A percentile compares a stretch with the other conserved stretches of the same genome.
These are phyloP conservation scores for Przewalskia tangutica DNA, from an alignment of 257 asterid species.

Conservation along the genomic window DNA sequence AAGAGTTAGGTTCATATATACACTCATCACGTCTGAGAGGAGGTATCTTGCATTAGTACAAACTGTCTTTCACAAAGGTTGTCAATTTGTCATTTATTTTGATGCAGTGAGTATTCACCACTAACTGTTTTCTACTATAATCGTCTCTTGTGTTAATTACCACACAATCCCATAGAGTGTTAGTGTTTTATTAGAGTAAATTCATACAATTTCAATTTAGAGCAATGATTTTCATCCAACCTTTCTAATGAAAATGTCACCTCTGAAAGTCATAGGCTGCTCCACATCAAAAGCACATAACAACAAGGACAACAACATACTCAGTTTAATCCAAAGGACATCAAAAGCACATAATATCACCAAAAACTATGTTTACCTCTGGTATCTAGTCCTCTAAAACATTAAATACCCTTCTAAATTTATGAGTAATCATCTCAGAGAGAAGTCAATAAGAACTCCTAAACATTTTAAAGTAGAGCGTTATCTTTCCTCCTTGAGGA, in stretches of 20 bases:
- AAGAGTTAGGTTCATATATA: background rate
- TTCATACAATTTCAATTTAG: background rate
- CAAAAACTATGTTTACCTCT: background rate
- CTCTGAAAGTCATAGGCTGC: background rate
- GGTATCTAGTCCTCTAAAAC: background rate
- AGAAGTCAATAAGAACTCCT: background rate
- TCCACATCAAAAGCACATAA: background rate
- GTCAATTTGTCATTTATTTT: background rate
- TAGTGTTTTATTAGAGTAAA: background rate
- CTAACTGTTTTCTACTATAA: background rate
- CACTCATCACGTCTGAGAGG: background rate
- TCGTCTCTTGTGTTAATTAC: background rate
- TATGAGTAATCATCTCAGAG: background rate
- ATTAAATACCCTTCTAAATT: background rate
- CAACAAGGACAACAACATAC: too few species aligned
- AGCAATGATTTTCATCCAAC: background rate
- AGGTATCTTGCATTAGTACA: background rate
- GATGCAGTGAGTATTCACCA: background rate
- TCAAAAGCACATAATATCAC: background rate
- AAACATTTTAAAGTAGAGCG: background rate
- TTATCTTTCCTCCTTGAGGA: background rate
- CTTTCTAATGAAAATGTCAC: background rate
- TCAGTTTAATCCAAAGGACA: too few species aligned
- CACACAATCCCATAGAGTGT: background rate
- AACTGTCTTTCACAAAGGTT: background rate